phyloP scores from a whole-genome alignment of 257 asterid genomes.

The Solanum infundibuliforme region DNA sequence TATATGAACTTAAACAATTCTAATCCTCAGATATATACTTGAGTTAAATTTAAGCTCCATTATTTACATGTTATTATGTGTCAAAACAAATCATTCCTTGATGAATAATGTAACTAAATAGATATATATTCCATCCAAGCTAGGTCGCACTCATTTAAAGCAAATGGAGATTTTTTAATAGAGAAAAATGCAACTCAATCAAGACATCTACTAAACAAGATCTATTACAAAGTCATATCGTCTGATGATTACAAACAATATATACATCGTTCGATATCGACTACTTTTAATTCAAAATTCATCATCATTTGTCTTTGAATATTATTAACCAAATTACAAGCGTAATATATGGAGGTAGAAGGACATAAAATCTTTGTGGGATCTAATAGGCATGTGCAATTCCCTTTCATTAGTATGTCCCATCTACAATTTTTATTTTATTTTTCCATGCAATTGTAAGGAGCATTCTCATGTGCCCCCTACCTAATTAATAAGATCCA shows the following conservation, averaged over 20 bases:
- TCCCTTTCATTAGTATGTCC: background rate
- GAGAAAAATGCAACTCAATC: background rate
- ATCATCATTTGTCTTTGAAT: background rate
- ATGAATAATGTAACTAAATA: too few relatives aligned
- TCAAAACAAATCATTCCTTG: too few relatives aligned
- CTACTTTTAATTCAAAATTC: background rate
- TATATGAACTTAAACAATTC: too few relatives aligned
- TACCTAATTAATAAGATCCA: background rate
- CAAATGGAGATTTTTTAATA: background rate
- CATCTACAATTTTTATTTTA: background rate
- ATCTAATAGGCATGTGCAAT: background rate
- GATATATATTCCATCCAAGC: background rate
- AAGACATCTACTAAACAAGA: background rate
- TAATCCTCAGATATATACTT: too few relatives aligned
- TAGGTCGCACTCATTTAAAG: background rate
- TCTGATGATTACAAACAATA: background rate
- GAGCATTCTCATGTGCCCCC: background rate
- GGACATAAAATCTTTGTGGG: background rate
- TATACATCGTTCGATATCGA: background rate
- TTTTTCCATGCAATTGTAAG: background rate
- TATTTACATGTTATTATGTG: too few relatives aligned
- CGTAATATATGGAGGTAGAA: background rate
- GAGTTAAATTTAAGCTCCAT: too few relatives aligned
- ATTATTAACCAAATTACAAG: background rate
- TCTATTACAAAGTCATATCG: background rate